Base-by-base conservation (phyloP, 2,329 filamentous ascomycete genomes). In the Cladorrhinum sp. region DNA sequence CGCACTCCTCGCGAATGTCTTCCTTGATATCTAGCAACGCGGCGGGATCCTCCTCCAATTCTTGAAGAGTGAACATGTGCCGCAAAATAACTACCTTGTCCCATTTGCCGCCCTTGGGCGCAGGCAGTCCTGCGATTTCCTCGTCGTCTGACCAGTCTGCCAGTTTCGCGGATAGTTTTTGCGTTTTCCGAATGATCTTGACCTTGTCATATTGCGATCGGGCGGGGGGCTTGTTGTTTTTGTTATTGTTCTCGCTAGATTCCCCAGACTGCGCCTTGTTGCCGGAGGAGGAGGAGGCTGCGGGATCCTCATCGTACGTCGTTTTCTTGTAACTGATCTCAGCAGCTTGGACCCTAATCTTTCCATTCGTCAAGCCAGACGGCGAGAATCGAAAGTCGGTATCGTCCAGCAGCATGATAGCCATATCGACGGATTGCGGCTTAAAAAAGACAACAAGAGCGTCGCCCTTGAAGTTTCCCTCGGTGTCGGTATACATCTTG, bases 131-230 rank as follows among this genome's bases (percentile, higher is more conserved):
- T 16, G 25, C 75, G 1, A 72, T 83, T 24, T 88, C 84, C 58
- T 93, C 89, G 72, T 98, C 93, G 70, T 97, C 93, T 70, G 92
- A 90, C 95, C 95, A 99, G 74, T 98, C 93, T 2, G 92, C 90
- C 32, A 98, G 85, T 76, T 93, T 93, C 53, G 92, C 93, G 69
- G 93, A 91, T 68, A 98, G 81, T 73, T 93, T 95, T 73, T 96
- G 90, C 0, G 91, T 93, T 75, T 93, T 93, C 75, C 87, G 89
- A 72, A 96, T 96, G 62, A 96, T 90, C 77, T 96, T 96, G 73
- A 90, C 87, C 75, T 93, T 91, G 65, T 96, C 91, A 64, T 85
- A 85, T 68, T 83, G 80, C 9, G 32, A 36, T 10, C 32, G 32
- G 66, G 69, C 85, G 69, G 59, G 69, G 66, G 50, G 75, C 75